Percentiles rank a stretch among this genome's conserved stretches.
Conservation (phyloP, 768 basidiomycete species). For the Pholiota microspora region DNA sequence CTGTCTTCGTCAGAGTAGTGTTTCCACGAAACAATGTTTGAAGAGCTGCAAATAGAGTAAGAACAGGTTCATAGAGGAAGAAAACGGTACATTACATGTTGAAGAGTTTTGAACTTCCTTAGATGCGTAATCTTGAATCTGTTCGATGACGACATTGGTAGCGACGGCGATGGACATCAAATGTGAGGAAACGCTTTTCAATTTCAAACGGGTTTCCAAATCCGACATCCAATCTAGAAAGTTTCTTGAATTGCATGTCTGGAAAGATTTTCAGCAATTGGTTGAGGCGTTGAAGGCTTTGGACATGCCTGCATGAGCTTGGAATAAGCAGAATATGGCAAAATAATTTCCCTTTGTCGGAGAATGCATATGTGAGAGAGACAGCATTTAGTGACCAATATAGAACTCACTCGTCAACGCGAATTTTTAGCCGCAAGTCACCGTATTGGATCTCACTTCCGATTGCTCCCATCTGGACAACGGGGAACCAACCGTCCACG, state of each 20-base stretch:
- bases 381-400: background rate
- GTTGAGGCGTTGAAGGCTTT: no score
- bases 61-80: background rate
- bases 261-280: slow-evolving; percentile 9
- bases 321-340: slow-evolving; percentile 65
- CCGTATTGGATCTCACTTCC: slow-evolving; percentile 62
- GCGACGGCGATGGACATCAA: slow-evolving; percentile 70
- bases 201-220: slow-evolving; percentile 61
- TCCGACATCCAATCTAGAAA: slow-evolving; percentile 75
- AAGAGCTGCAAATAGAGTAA: slow-evolving; percentile 48
- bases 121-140: slow-evolving; percentile 67
- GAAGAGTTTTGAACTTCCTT: slow-evolving; percentile 70
- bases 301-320: slow-evolving; percentile 54
- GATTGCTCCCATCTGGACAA: slow-evolving; percentile 49
- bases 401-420: slow-evolving; percentile 66
- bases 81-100: slow-evolving; percentile 45
- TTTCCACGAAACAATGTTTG: slow-evolving; percentile 75
- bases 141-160: slow-evolving; percentile 59
- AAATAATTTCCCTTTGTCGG: slow-evolving; percentile 66
- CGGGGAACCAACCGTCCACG: slow-evolving; percentile 85
- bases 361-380: background rate
- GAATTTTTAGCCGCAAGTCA: slow-evolving; percentile 70
- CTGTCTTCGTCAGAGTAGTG: slow-evolving; percentile 65
- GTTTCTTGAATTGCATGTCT: slow-evolving; percentile 60
- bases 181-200: slow-evolving; percentile 60